Conservation (phyloP, 768 basidiomycete species). For the Russula brevipes region DNA sequence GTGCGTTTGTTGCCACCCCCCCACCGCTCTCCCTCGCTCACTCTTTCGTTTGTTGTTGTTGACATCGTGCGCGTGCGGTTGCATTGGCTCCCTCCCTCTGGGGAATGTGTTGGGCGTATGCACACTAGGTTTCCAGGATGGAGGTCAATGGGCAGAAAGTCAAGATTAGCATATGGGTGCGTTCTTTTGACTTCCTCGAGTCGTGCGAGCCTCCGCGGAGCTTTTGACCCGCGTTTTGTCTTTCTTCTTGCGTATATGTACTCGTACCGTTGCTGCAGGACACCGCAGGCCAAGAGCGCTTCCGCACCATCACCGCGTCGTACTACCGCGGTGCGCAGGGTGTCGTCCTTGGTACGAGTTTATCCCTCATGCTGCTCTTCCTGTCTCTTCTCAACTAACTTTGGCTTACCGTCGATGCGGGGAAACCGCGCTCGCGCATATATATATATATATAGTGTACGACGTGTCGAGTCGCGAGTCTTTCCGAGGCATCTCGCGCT, state of each 20-base stretch:
- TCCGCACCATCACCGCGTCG: slow-evolving; percentile 89
- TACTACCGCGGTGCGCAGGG: slow-evolving; percentile 92
- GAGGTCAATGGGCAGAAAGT: slow-evolving; percentile 75
- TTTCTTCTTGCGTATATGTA: background rate
- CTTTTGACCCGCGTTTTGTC: background rate
- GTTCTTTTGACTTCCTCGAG: slow-evolving; percentile 27
- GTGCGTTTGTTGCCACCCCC: slow-evolving; percentile 39
- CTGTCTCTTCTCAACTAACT: background rate
- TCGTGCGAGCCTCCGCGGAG: no score
- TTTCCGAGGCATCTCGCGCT: slow-evolving; percentile 45
- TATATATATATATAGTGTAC: slow-evolving; percentile 70
- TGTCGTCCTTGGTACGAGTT: slow-evolving; percentile 58
- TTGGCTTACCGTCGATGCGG: background rate
- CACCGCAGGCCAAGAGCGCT: slow-evolving; percentile 95
- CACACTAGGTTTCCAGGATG: slow-evolving; percentile 76
- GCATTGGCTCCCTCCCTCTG: background rate
- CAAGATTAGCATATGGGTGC: slow-evolving; percentile 95
- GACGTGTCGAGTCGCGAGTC: slow-evolving; percentile 29
- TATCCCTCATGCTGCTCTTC: background rate
- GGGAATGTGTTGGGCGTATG: background rate
- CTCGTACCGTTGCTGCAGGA: slow-evolving; percentile 46
- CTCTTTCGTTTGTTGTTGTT: no score
- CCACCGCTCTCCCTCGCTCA: slow-evolving; percentile 11
- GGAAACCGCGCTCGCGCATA: no score
- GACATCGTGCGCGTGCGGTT: background rate